These are phyloP conservation scores for Yamadazyma triangularis DNA, from an alignment of 1,139 yeast genomes.

Conservation along the genomic window DNA sequence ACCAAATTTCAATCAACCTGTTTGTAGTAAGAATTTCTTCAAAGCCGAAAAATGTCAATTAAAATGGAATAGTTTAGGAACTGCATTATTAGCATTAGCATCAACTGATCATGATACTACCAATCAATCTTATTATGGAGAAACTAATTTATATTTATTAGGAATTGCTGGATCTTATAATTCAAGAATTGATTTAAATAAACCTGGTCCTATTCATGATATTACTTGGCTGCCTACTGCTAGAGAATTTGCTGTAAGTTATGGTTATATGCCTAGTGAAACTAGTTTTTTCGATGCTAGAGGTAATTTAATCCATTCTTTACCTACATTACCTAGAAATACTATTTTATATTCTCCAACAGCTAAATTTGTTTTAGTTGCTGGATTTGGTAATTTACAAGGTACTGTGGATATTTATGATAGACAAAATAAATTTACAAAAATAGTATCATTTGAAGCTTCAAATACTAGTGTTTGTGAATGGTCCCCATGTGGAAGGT, in stretches of 20 bases:
- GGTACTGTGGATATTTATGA: conserved; percentile 96
- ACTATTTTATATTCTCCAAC: conserved; percentile 92
- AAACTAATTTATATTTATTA: conserved; percentile 82
- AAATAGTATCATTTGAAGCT: conserved; percentile 82
- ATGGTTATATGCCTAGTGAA: conserved; percentile 97
- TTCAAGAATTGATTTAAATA: conserved; percentile 78
- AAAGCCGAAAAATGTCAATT: conserved; percentile 92
- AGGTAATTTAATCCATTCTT: conserved; percentile 79
- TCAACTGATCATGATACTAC: conserved; percentile 94
- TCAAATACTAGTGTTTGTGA: conserved; percentile 91
- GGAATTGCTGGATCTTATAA: conserved; percentile 93
- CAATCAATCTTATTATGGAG: conserved; percentile 95
- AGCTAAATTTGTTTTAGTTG: conserved; percentile 84
- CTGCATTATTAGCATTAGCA: conserved; percentile 89
- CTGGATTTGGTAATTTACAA: conserved; percentile 97
- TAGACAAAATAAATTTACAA: conserved; percentile 79
- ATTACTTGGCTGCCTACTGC: conserved; percentile 97
- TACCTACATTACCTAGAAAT: conserved; percentile 87
- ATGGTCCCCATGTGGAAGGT: conserved; percentile 99
- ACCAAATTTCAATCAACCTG: conserved; percentile 72
- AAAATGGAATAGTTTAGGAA: conserved; percentile 93
- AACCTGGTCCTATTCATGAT: conserved; percentile 97
- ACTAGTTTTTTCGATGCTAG: conserved; percentile 93
- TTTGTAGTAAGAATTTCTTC: conserved; percentile 84
- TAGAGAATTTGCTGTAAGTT: conserved; percentile 93